These are phyloP conservation scores for Cajanus cajan DNA, from an alignment of 306 rosid genomes.

Conservation along the genomic window DNA sequence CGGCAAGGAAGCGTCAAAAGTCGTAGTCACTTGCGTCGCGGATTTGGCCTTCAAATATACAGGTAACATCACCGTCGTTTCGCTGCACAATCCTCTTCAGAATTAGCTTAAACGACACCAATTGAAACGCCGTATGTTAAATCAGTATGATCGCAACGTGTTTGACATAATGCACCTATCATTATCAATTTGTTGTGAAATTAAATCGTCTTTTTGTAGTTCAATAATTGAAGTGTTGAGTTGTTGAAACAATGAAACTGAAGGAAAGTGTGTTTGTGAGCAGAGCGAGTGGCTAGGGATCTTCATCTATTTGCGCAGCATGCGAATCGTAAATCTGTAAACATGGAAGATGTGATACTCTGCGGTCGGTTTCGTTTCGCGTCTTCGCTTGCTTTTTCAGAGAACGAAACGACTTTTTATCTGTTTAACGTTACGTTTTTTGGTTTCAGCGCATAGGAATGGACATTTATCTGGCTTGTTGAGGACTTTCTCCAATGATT, in stretches of 20 bases:
- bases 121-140: neutral
- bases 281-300: constrained; percentile 86
- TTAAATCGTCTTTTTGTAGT: no score
- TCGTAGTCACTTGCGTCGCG: constrained; percentile 72
- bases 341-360: constrained; percentile 87
- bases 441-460: constrained; percentile 79
- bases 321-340: constrained; percentile 75
- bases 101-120: neutral
- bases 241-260: neutral
- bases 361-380: constrained; percentile 55
- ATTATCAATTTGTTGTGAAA: no score
- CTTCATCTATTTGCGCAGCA: constrained; percentile 83
- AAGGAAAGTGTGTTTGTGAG: constrained; percentile 23
- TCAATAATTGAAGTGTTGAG: neutral
- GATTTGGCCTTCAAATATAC: constrained; percentile 82
- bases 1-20: constrained; percentile 65
- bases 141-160: constrained; percentile 1
- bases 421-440: neutral
- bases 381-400: neutral
- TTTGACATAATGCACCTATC: neutral
- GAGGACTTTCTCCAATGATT: constrained; percentile 65
- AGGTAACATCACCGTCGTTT: constrained; percentile 41
- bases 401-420: neutral
- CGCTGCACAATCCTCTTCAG: neutral
- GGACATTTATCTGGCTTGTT: constrained; percentile 63